Conservation (phyloP, 2,329 filamentous ascomycete genomes). For the Penicillium sp. region DNA sequence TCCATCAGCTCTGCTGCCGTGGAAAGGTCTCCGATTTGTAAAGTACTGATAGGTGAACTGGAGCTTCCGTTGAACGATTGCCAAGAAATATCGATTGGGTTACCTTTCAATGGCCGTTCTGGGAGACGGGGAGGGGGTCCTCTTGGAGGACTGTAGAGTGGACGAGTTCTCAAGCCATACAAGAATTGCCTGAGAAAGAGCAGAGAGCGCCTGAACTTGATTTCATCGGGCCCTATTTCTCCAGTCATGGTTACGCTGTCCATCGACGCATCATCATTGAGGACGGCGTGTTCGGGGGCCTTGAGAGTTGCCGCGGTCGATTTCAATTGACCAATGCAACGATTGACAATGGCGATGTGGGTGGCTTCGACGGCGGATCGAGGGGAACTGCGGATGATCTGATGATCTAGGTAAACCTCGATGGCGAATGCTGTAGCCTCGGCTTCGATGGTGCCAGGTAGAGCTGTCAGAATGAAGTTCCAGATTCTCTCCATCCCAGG, state of each 20-base stretch:
- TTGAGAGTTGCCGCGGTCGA: constrained; percentile 62
- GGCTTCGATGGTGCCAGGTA: constrained; percentile 64
- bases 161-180: constrained; percentile 50
- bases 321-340: constrained; percentile 71
- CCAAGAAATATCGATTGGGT: constrained; percentile 67
- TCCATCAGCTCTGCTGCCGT: constrained; percentile 69
- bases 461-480: constrained; percentile 73
- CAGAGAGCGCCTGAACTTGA: constrained; percentile 68
- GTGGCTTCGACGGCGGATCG: constrained; percentile 53
- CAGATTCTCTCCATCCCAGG: constrained; percentile 71
- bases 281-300: constrained; percentile 44
- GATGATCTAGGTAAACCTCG: constrained; percentile 66
- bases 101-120: constrained; percentile 58
- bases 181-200: constrained; percentile 68
- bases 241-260: constrained; percentile 50
- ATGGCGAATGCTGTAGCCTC: constrained; percentile 71
- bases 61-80: constrained; percentile 67
- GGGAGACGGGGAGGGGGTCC: constrained; percentile 61
- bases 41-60: constrained; percentile 60
- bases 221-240: constrained; percentile 56
- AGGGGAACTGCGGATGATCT: constrained; percentile 42
- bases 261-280: constrained; percentile 54
- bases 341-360: constrained; percentile 70
- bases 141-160: constrained; percentile 62
- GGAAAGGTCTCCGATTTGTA: constrained; percentile 69